Evolutionary conservation across 306 rosid species (phyloP), one percentile per base, ranked within the genome.

Genomic region (Trifolium repens): DNA sequence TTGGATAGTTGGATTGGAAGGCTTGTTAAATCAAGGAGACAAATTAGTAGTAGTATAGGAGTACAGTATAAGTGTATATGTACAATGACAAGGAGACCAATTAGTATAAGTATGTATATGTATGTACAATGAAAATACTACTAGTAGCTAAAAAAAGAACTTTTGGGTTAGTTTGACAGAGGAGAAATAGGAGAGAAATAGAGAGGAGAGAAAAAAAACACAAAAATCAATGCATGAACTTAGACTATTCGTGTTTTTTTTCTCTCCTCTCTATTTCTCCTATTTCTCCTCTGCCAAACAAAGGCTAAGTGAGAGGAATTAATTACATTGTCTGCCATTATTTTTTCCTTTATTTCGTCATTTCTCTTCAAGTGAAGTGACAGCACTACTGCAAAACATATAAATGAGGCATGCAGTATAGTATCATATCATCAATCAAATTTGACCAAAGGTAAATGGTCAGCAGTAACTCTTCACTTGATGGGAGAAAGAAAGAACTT

Each of bases 291-390:
- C n/a, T n/a, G n/a, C n/a, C n/a, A n/a, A n/a, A n/a, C n/a, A n/a
- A n/a, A n/a, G n/a, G n/a, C n/a, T n/a, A n/a, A 22, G 77, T 76
- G 70, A 49, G 61, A 5, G 69, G 72, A 79, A 82, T 76, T 76
- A 84, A 82, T 69, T 81, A 79, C 81, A 76, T 63, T 87, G 83
- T 77, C 83, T 79, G 83, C 86, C 88, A 87, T 79, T 75, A 75
- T 34, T 76, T 61, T 64, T 19, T 54, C 67, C 71, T 78, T 71
- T 79, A 61, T 70, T 9, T 39, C 26, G 79, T 70, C 74, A 52
- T 70, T 79, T 75, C 78, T 55, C 72, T 69, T 68, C 81, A 74
- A 26, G 49, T 79, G 88, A 89, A 87, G 86, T 79, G 93, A 89
- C 93, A 85, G 81, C 91, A 85, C 89, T 69, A 83, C 70, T 46